phyloP scores from a whole-genome alignment of 1,284 basidiomycete species.

The Heliocybe sulcata region DNA sequence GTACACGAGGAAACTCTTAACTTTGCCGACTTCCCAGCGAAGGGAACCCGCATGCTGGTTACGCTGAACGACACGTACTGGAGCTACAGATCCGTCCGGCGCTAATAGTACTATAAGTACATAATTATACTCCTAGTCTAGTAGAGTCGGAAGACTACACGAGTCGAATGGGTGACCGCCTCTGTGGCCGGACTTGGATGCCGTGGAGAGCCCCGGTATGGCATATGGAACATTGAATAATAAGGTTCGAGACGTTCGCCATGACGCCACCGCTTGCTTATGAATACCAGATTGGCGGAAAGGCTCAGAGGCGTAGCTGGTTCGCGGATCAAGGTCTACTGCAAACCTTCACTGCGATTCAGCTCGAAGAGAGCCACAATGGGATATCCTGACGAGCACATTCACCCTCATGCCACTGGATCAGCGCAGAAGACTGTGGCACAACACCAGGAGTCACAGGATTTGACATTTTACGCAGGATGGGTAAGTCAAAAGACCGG shows the following conservation, averaged over 20 bases:
- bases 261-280: neutral
- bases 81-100: too few relatives aligned
- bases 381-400: constrained; percentile 37
- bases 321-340: neutral
- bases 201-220: too few relatives aligned
- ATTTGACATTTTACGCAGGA: constrained; percentile 53
- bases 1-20: too few relatives aligned
- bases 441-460: constrained; percentile 39
- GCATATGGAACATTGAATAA: too few relatives aligned
- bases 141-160: too few relatives aligned
- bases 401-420: constrained; percentile 53
- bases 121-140: too few relatives aligned
- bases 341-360: neutral
- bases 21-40: too few relatives aligned
- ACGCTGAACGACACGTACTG: too few relatives aligned
- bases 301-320: neutral
- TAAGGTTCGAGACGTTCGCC: neutral
- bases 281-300: neutral
- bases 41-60: too few relatives aligned
- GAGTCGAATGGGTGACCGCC: too few relatives aligned
- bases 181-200: too few relatives aligned
- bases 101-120: too few relatives aligned
- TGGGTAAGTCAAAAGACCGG: constrained; percentile 34
- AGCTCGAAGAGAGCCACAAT: constrained; percentile 16
- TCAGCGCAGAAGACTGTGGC: constrained; percentile 44